phyloP scores from a whole-genome alignment of 192 early-diverging fungal species.

The Umbelopsis sp. region DNA sequence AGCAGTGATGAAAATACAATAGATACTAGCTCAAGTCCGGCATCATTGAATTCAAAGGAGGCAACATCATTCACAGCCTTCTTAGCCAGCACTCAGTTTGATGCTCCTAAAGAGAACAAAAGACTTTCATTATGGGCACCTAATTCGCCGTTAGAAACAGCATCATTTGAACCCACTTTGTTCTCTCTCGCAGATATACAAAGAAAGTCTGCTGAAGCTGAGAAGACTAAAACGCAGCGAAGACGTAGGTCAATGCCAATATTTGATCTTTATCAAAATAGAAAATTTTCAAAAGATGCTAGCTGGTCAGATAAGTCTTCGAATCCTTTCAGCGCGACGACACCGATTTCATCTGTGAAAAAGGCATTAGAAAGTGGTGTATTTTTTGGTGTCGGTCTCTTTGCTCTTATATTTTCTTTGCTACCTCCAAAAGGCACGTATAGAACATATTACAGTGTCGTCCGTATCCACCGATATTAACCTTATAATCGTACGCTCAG shows the following conservation, averaged over 20 bases:
- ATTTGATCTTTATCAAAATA: background rate
- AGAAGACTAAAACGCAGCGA: background rate
- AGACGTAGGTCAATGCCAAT: constrained; percentile 18
- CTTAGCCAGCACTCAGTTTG: constrained; percentile 10
- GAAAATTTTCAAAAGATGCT: background rate
- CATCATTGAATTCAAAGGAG: background rate
- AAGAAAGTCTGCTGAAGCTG: background rate
- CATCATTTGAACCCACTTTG: background rate
- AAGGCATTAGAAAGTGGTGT: constrained; percentile 33
- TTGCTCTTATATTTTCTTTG: constrained; percentile 42
- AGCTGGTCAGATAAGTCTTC: background rate
- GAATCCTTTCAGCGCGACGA: background rate
- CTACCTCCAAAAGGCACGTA: constrained; percentile 37
- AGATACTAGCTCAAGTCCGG: background rate
- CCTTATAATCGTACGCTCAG: constrained; percentile 7
- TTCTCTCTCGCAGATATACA: background rate
- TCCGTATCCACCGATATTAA: background rate
- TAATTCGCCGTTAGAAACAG: background rate
- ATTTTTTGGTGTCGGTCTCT: constrained; percentile 40
- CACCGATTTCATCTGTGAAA: constrained; percentile 1
- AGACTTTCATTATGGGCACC: background rate
- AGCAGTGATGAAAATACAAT: background rate
- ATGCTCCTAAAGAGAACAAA: constrained; percentile 3
- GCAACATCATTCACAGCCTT: background rate
- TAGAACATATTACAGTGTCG: background rate